These are phyloP conservation scores for Termitomyces sp. DNA, from an alignment of 768 basidiomycete genomes.

Conservation along the genomic window DNA sequence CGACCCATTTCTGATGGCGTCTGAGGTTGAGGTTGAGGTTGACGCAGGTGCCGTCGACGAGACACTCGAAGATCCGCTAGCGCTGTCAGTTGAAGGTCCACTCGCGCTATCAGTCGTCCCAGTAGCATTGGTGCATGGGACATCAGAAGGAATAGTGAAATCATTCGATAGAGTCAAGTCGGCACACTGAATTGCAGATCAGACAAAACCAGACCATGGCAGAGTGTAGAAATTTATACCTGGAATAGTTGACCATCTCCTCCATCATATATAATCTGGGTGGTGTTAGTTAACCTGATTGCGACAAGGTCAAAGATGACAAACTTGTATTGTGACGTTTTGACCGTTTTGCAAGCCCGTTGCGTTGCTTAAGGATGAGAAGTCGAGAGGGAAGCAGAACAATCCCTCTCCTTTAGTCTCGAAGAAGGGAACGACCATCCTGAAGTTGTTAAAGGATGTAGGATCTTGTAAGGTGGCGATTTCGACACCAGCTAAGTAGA, in stretches of 20 bases:
- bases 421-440: constrained; percentile 43
- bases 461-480: constrained; percentile 54
- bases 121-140: constrained; percentile 31
- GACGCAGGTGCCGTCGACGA: constrained; percentile 4
- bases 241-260: constrained; percentile 73
- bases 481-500: constrained; percentile 40
- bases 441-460: constrained; percentile 41
- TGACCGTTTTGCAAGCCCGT: constrained; percentile 53
- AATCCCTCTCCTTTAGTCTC: constrained; percentile 48
- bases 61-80: too few relatives aligned
- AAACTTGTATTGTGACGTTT: constrained; percentile 66
- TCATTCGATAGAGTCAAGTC: constrained; percentile 65
- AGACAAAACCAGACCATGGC: not conserved
- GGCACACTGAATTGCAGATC: constrained; percentile 49
- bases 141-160: constrained; percentile 40
- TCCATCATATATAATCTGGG: constrained; percentile 51
- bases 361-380: constrained; percentile 38
- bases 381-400: constrained; percentile 64
- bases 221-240: constrained; percentile 24
- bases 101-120: constrained; percentile 16
- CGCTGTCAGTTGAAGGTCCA: constrained; percentile 4
- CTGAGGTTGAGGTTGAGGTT: not conserved
- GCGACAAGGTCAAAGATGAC: not conserved
- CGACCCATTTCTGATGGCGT: not conserved
- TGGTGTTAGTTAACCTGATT: not conserved